Evolutionary conservation across 495 filamentous ascomycete genomes (phyloP).

Genomic region (Copromyces sp.): DNA sequence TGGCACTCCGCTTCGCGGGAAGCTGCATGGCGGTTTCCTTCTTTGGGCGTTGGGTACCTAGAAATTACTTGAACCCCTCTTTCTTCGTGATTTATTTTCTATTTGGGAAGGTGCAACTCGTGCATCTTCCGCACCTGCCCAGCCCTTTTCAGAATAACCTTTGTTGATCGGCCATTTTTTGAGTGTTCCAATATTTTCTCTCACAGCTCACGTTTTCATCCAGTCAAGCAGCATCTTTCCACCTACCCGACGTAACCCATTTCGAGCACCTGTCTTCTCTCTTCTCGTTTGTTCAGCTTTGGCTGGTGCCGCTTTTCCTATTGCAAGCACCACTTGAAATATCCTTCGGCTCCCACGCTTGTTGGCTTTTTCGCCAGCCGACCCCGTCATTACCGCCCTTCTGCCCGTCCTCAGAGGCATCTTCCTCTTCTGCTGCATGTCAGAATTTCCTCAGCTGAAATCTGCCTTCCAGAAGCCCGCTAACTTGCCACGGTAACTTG

Average conservation of each 20-base stretch:
- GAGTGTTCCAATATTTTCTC: no score
- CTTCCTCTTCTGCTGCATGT: background rate
- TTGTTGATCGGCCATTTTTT: no score
- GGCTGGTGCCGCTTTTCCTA: no score
- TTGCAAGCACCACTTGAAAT: no score
- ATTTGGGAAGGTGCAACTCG: no score
- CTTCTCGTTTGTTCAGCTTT: background rate
- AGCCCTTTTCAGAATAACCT: no score
- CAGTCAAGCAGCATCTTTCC: no score
- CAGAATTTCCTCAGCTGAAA: background rate
- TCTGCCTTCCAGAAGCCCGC: background rate
- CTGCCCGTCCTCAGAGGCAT: background rate
- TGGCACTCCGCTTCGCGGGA: background rate
- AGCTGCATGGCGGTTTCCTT: background rate
- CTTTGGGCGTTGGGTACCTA: background rate
- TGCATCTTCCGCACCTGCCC: no score
- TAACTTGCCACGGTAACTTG: background rate
- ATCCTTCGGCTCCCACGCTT: background rate
- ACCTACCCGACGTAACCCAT: no score
- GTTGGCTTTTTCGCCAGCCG: background rate
- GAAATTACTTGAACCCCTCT: background rate
- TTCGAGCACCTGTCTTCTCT: no score
- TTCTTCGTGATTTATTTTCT: background rate
- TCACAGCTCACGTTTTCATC: no score
- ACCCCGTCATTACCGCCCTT: background rate